Evolutionary conservation across 306 rosid species (phyloP), one percentile per base, ranked within the genome.

Genomic region (Parietaria judaica): DNA sequence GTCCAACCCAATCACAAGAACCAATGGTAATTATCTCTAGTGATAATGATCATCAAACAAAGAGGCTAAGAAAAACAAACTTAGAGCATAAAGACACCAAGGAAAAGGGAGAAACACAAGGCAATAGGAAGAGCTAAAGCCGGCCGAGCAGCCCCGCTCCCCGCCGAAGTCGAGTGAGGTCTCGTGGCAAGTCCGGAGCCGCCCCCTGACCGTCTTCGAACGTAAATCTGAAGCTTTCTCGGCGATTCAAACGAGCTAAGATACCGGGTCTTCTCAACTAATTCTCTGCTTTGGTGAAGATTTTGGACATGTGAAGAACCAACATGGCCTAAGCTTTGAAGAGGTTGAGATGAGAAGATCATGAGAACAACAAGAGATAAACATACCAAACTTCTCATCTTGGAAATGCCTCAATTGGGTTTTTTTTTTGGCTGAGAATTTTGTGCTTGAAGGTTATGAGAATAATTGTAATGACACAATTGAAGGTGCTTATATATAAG

Each of bases 311-410:
- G 36, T 55, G 51, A 36, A 7, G 12, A 49, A 14, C 37, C 35
- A 14, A 47, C 63, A 63, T 58, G 46, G 46, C 74, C 72, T 11
- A 69, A 68, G 47, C 65, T 65, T 36, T 61, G 72, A 50, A 64
- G 63, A 50, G 65, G 60, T 8, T 60, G 50, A 60, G 59, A 68
- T 43, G 36, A 64, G 39, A 51, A 54, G n/a, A 66, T 8, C 6
- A 72, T 16, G 49, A 72, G 60, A 71, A 60, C 41, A 35, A 67
- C 17, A 3, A 67, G 61, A 14, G 63, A 13, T 47, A 68, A 31
- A 41, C 58, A 17, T 47, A 54, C 16, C 46, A 58, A 15, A 58
- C 38, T 47, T 50, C 70, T 72, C 68, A 60, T 55, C 15, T 13
- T 16, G 10, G 35, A 55, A 36, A 56, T 34, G 10, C 8, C 16